These are phyloP conservation scores for Iodosphaeria phyllophila DNA, from an alignment of 2,329 filamentous ascomycete genomes.

Conservation along the genomic window DNA sequence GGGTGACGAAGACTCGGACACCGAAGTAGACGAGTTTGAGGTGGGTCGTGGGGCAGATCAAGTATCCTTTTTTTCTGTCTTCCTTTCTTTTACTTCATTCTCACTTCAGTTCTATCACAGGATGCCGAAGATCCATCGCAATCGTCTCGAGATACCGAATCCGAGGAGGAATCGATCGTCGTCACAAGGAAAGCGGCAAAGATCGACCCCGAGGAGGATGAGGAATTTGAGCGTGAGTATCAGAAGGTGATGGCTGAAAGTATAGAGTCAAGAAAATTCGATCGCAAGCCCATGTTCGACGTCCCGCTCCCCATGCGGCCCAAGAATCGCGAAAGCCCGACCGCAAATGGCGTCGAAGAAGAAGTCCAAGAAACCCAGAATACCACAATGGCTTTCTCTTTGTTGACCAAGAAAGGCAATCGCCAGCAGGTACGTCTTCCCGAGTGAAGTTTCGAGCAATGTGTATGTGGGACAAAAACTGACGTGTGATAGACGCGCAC, in stretches of 20 bases:
- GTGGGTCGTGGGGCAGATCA: constrained; percentile 16
- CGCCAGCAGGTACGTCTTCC: constrained; percentile 54
- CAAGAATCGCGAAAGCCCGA: constrained; percentile 39
- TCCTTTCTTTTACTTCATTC: constrained; percentile 6
- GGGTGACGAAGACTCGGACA: constrained; percentile 35
- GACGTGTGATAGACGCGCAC: constrained; percentile 54
- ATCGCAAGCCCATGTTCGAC: constrained; percentile 86
- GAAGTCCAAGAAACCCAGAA: constrained; percentile 13
- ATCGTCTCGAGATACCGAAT: constrained; percentile 39
- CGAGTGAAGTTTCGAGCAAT: background rate
- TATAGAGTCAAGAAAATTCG: constrained; percentile 85
- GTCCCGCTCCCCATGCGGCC: constrained; percentile 85
- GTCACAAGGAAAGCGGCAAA: constrained; percentile 83
- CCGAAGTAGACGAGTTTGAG: constrained; percentile 43
- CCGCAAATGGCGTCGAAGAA: constrained; percentile 15
- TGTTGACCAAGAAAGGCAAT: constrained; percentile 91
- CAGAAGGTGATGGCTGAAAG: constrained; percentile 98
- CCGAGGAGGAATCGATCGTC: constrained; percentile 75
- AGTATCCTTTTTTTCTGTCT: background rate
- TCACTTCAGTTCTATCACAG: no score
- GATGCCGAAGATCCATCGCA: constrained; percentile 27
- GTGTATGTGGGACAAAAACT: constrained; percentile 1
- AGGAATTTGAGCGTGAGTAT: constrained; percentile 94
- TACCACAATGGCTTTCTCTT: constrained; percentile 89
- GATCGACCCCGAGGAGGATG: constrained; percentile 82